Evolutionary conservation across 768 basidiomycete species (phyloP).

Genomic region (Megacollybia marginata): DNA sequence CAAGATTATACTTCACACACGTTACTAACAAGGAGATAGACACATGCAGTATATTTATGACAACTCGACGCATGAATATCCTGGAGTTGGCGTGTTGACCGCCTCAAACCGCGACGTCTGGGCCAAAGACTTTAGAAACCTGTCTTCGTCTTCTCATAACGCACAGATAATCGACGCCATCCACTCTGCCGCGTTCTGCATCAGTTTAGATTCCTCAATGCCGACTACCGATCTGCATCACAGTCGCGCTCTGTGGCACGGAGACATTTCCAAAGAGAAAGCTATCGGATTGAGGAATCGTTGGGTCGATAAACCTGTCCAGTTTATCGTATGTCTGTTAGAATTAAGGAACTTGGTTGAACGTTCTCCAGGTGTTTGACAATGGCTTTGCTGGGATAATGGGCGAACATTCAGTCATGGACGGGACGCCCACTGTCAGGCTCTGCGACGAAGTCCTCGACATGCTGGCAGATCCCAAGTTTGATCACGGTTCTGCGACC

Average conservation of each 20-base stretch:
- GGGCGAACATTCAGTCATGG: conserved; percentile 93
- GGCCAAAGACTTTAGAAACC: conserved; percentile 63
- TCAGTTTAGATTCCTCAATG: conserved; percentile 65
- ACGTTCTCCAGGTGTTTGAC: conserved; percentile 36
- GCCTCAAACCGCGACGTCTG: conserved; percentile 80
- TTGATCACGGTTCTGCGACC: conserved; percentile 47
- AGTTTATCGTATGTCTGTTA: conserved; percentile 55
- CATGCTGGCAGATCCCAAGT: conserved; percentile 48
- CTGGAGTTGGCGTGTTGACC: conserved; percentile 72
- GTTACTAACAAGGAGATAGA: conserved; percentile 28
- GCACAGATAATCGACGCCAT: conserved; percentile 59
- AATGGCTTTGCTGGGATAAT: conserved; percentile 78
- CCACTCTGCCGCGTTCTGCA: conserved; percentile 79
- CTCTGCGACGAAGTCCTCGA: conserved; percentile 65
- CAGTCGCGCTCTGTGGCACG: conserved; percentile 79
- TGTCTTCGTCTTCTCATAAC: conserved; percentile 58
- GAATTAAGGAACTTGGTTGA: too few relatives aligned
- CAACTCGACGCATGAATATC: conserved; percentile 52
- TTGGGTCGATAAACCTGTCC: conserved; percentile 86
- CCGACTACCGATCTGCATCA: conserved; percentile 47
- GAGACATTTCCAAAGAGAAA: conserved; percentile 42
- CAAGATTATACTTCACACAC: not conserved
- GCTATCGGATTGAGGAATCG: conserved; percentile 62
- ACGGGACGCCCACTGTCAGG: conserved; percentile 76
- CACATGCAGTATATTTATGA: conserved; percentile 70